Evolutionary conservation across 208 protist species (phyloP), one percentile per base, ranked within the genome.

Genomic region (Acanthamoeba royreba): DNA sequence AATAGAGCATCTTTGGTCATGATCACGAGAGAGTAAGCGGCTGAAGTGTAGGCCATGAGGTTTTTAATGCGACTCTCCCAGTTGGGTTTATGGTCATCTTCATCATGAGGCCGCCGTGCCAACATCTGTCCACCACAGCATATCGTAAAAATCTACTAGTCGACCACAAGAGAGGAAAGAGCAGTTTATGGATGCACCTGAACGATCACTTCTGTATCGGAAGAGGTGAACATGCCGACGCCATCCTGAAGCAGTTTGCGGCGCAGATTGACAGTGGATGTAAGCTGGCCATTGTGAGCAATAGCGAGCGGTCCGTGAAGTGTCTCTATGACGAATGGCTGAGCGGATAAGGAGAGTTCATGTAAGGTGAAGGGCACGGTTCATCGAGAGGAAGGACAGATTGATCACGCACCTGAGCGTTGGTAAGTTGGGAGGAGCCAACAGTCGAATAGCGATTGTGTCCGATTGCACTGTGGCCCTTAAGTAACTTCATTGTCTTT

Each of bases 361-460:
- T n/a, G 19, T 43, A 4, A 25, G 4, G 4, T 5, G 19, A 8
- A 28, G 4, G 55, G 4, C 9, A 8, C 5, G 4, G 55, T 66
- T 4, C 19, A 28, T 66, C 9, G 4, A 35, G n/a, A n/a, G n/a
- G n/a, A n/a, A n/a, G n/a, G n/a, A n/a, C n/a, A n/a, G n/a, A n/a
- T n/a, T n/a, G n/a, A n/a, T n/a, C 0, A 25, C n/a, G 33, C 4
- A 81, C 69, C 69, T 81, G 69, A 13, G 92, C 92, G 63, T 96
- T 96, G 15, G 85, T 86, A 19, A 96, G 72, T 17, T 86, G 88
- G 4, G 63, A 91, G 8, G 88, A 87, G 33, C 94, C 94, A 2
- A 93, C 86, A 19, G 94, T 96, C 28, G 94, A 96, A 45, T 96
- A 96, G 81, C 94, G 81, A 28, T 85, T 94, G 88, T 96, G 94